phyloP scores from a whole-genome alignment of 768 basidiomycete genomes.

The Russula brevipes region DNA sequence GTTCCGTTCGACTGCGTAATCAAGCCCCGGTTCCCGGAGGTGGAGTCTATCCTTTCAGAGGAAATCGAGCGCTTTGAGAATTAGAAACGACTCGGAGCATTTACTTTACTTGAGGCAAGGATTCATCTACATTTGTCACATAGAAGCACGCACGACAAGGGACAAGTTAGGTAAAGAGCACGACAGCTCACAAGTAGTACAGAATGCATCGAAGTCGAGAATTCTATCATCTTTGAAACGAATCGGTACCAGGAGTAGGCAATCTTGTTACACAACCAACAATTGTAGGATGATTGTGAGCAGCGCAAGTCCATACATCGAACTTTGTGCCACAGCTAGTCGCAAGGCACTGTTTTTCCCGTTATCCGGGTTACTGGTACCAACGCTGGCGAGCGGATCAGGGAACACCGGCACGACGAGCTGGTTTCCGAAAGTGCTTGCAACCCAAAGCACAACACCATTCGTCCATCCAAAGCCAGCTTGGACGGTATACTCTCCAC shows the following conservation, averaged over 20 bases:
- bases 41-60: background rate
- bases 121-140: background rate
- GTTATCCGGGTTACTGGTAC: background rate
- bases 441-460: conserved; percentile 71
- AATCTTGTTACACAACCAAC: background rate
- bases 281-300: conserved; percentile 1
- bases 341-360: background rate
- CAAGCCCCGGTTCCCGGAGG: conserved; percentile 24
- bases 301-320: background rate
- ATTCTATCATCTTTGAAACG: background rate
- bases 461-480: conserved; percentile 90
- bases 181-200: background rate
- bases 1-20: conserved; percentile 23
- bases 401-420: conserved; percentile 66
- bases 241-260: no score
- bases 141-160: background rate
- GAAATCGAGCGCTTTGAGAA: background rate
- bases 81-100: background rate
- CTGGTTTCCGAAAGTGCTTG: conserved; percentile 56
- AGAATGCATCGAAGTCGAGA: background rate
- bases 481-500: conserved; percentile 83
- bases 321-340: background rate
- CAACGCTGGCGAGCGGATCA: conserved; percentile 16
- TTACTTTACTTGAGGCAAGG: background rate
- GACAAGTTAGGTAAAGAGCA: background rate